Evolutionary conservation across 75 land plant genomes (phyloP), one percentile per base, ranked within the genome.

Genomic region (Chamaecyparis obtusa): DNA sequence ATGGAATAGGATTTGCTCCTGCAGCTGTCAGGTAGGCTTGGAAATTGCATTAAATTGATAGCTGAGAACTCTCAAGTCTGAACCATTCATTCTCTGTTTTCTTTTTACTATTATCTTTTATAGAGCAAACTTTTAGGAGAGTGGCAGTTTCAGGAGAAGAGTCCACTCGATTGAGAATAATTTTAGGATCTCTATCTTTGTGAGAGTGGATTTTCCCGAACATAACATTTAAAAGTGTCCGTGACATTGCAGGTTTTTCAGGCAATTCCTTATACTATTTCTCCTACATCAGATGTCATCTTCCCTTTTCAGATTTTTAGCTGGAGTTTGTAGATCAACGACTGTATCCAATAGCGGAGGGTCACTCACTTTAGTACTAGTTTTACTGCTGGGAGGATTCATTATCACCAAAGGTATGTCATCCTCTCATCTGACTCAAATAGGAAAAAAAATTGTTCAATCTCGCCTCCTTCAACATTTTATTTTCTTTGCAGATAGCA

Each of bases 201-300:
- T 15, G 19, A n/a, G 19, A 9, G 11, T 37, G 43, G 5, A 21
- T 35, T 79, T 35, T 39, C 15, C 36, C 21, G 21, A 21, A 9
- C 41, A 6, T 82, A 7, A 21, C 9, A n/a, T 21, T 39, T 9
- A 83, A 10, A 24, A 43, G 13, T 83, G n/a, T 44, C 78, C 16
- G 2, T 78, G 44, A 9, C 16, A 36, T 36, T 57, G 13, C 93
- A 95, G 94, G 84, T 91, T 95, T 86, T 92, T 95, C 84, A 57
- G 89, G 33, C 94, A 94, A 60, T 87, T 89, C 17, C 71, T 95
- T 87, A 87, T 91, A 19, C 88, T 92, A 14, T 87, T 95, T 54
- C 86, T 87, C 2, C 60, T 93, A 19, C 95, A 95, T 89, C 93
- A 94, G 85, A 94, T 94, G 95, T 90, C 95, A 35, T 89, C 90